Percentiles rank a stretch among this genome's conserved stretches.
phyloP scores from a whole-genome alignment of 1,139 yeast genomes.

The Yamadazyma blattariae region DNA sequence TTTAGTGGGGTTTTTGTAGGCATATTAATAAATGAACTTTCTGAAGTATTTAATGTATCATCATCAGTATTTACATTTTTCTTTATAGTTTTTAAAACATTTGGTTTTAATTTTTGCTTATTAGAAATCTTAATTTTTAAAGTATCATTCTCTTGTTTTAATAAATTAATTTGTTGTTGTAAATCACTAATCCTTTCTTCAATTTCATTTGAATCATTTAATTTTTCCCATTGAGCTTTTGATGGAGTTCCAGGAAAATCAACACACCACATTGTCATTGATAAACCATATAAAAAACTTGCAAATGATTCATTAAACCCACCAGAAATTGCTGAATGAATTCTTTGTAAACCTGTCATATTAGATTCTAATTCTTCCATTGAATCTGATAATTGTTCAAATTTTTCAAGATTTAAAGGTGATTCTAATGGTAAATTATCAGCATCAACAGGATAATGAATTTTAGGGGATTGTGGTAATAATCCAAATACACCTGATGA shows the following conservation, averaged over 20 bases:
- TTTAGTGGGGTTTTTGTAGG: conserved; percentile 1
- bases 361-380: conserved; percentile 51
- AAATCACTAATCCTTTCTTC: conserved; percentile 25
- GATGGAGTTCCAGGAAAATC: conserved; percentile 50
- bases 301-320: conserved; percentile 65
- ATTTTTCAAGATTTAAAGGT: conserved; percentile 26
- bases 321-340: conserved; percentile 47
- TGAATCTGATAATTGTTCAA: conserved; percentile 49
- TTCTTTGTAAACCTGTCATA: conserved; percentile 42
- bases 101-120: conserved; percentile 10
- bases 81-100: conserved; percentile 3
- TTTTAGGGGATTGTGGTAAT: conserved; percentile 39
- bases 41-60: conserved; percentile 20
- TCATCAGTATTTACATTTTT: conserved; percentile 9
- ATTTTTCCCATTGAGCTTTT: conserved; percentile 32
- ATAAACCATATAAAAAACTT: conserved; percentile 57
- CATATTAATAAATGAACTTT: conserved; percentile 17
- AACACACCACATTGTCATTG: conserved; percentile 66
- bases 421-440: conserved; percentile 39
- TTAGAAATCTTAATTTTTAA: conserved; percentile 22
- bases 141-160: conserved; percentile 24
- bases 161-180: conserved; percentile 18
- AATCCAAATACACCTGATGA: conserved; percentile 40
- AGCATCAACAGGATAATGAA: conserved; percentile 43
- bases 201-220: conserved; percentile 23